Base-by-base conservation (phyloP, 306 rosid genomes). In the Trifolium fragiferum region DNA sequence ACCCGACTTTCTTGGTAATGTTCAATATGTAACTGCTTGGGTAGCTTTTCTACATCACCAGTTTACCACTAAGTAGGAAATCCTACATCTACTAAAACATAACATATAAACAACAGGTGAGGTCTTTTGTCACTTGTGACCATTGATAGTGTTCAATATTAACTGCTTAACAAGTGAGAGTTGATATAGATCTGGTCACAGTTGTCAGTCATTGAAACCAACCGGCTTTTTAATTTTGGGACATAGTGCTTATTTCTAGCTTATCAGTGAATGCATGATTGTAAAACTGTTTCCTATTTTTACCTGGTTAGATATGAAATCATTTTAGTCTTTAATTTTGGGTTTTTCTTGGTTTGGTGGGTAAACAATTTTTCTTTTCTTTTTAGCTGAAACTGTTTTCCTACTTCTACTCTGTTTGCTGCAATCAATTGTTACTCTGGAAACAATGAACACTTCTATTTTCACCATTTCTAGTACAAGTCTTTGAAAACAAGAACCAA, bases 121-220 rank as follows among this genome's bases (percentile, higher is more conserved):
- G 8, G 67, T 38, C 38, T 72, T 19, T 27, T 68, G 53, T 19
- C 62, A 66, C 14, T 40, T 66, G 41, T 77, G 68, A 50, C 73
- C 20, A 66, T 76, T 51, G 72, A 13, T 14, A 43, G 72, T 67
- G 40, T 43, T 43, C 14, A 23, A 27, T 44, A 13, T n/a, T 44
- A 43, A 43, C 71, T 21, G 37, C 11, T 66, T 41, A 37, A 40
- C 70, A 2, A 41, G 32, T 40, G 54, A 40, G 53, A 40, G 53
- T 66, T 41, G 18, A 66, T 66, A 11, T 40, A 21, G 18, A 43
- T 65, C 53, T 41, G 32, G 51, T 2, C 33, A 40, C 33, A 65
- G 10, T 33, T 65, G 19, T 33, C 25, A 33, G 67, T 61, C 20
- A n/a, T 46, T 2, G 8, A 62, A 33, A 35, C 33, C 46, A 16